phyloP scores from a whole-genome alignment of 352 stramenopile species.

The Hyphochytrium catenoides region DNA sequence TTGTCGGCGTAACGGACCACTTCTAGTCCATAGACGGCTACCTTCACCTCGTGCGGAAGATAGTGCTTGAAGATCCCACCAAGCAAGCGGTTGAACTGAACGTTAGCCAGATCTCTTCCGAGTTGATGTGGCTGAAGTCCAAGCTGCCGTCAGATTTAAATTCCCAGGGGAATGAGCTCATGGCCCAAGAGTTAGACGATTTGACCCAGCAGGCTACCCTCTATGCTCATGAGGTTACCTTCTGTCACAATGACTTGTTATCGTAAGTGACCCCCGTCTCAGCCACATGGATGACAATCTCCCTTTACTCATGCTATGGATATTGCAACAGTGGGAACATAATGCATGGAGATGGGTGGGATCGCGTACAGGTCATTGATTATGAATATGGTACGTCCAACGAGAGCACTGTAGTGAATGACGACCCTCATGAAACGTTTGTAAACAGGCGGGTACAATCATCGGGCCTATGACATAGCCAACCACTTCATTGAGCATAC shows the following conservation, averaged over 20 bases:
- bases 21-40: too few relatives aligned
- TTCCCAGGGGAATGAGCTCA: constrained; percentile 23
- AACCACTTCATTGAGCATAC: constrained; percentile 86
- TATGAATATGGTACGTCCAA: constrained; percentile 63
- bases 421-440: background rate
- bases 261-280: too few relatives aligned
- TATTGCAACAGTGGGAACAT: constrained; percentile 29
- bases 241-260: constrained; percentile 81
- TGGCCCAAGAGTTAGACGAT: constrained; percentile 26
- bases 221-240: constrained; percentile 55
- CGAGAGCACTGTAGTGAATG: background rate
- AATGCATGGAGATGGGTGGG: constrained; percentile 36
- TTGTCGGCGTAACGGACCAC: too few relatives aligned
- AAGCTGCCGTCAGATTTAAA: constrained; percentile 46
- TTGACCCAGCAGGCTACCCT: constrained; percentile 38
- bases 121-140: constrained; percentile 52
- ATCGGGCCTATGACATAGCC: constrained; percentile 73
- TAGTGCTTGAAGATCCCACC: constrained; percentile 22
- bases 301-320: constrained; percentile 7
- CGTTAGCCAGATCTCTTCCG: constrained; percentile 15
- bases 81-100: constrained; percentile 34
- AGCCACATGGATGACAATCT: constrained; percentile 20
- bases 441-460: constrained; percentile 45
- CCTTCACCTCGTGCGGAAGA: constrained; percentile 34
- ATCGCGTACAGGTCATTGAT: constrained; percentile 76